Percentiles rank a stretch among this genome's conserved stretches.
Conservation (phyloP, 306 rosid genomes). For the Prunus padus region DNA sequence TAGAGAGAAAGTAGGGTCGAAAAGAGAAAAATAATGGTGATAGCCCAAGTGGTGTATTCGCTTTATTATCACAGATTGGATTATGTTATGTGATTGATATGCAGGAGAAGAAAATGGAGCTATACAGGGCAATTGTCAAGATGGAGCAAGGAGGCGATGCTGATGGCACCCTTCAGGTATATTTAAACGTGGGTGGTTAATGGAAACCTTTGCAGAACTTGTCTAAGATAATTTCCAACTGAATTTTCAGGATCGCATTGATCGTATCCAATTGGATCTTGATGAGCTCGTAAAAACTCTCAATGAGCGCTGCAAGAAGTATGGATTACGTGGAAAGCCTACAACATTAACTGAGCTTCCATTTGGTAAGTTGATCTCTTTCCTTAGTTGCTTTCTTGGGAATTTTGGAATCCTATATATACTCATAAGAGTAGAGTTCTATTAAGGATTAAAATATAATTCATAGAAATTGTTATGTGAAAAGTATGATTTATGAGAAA, state of each 20-base stretch:
- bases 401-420: not conserved
- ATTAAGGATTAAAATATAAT: not conserved
- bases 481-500: not conserved
- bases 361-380: conserved; percentile 63
- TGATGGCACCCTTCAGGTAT: conserved; percentile 71
- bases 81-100: conserved; percentile 17
- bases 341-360: conserved; percentile 86
- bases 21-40: not conserved
- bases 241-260: conserved; percentile 65
- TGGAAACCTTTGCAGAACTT: conserved; percentile 19
- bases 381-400: not conserved
- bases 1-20: not conserved
- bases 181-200: conserved; percentile 20
- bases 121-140: conserved; percentile 79
- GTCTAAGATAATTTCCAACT: conserved; percentile 29
- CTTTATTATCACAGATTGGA: not conserved
- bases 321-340: conserved; percentile 86
- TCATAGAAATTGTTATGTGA: not conserved
- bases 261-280: conserved; percentile 65
- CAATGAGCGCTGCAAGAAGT: conserved; percentile 89
- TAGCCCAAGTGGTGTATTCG: not conserved
- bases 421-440: not conserved
- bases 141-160: conserved; percentile 71
- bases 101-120: conserved; percentile 92
- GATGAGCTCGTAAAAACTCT: conserved; percentile 80